Evolutionary conservation across 805 yeast species (phyloP).

Genomic region (Kodamaea jinghongensis): DNA sequence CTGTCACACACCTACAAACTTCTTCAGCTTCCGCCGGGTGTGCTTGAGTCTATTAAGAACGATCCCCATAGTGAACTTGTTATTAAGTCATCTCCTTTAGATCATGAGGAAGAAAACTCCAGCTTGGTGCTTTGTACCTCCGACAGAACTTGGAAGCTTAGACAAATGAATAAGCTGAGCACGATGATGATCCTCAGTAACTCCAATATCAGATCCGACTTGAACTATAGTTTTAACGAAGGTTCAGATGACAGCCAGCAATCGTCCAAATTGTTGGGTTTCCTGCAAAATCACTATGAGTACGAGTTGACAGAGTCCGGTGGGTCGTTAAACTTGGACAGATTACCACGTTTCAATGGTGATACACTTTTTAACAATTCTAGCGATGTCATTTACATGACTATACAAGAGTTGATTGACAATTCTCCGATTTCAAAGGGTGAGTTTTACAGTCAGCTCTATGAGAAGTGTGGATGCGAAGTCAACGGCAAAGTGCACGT

Average conservation of each 20-base stretch:
- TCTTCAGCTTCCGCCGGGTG: slow-evolving; percentile 51
- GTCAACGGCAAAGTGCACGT: slow-evolving; percentile 43
- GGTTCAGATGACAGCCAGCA: neutral
- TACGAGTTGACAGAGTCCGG: slow-evolving; percentile 30
- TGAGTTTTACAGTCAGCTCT: slow-evolving; percentile 57
- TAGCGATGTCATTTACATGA: neutral
- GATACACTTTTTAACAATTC: neutral
- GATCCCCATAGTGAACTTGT: slow-evolving; percentile 25
- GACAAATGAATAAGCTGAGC: slow-evolving; percentile 86
- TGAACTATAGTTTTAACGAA: slow-evolving; percentile 4
- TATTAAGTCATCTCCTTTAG: slow-evolving; percentile 32
- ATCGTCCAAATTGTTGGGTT: slow-evolving; percentile 26
- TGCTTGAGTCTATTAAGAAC: slow-evolving; percentile 35
- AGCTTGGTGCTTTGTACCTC: slow-evolving; percentile 63
- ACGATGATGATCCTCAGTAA: slow-evolving; percentile 56
- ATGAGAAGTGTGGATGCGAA: slow-evolving; percentile 52
- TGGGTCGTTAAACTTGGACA: slow-evolving; percentile 30
- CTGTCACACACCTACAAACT: slow-evolving; percentile 41
- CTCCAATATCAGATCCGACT: slow-evolving; percentile 9
- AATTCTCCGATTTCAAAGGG: slow-evolving; percentile 52
- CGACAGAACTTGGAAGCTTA: slow-evolving; percentile 56
- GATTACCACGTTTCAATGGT: slow-evolving; percentile 24
- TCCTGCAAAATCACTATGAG: slow-evolving; percentile 28
- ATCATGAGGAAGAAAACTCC: slow-evolving; percentile 12
- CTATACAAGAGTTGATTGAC: slow-evolving; percentile 34